Base-by-base conservation (phyloP, 352 stramenopile genomes). In the Blastocystis hominis region DNA sequence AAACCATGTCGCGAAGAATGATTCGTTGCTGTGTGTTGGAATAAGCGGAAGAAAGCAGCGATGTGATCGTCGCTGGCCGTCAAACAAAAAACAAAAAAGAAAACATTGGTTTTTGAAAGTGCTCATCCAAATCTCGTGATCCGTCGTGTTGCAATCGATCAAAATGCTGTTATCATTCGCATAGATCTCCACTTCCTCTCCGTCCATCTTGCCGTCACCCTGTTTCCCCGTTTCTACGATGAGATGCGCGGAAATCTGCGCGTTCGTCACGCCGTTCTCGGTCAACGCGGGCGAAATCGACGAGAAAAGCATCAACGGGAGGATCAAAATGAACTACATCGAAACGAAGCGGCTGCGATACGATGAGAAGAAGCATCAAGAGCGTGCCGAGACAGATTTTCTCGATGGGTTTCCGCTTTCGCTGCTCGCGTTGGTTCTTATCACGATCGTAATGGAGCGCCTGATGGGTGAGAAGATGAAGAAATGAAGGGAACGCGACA, bases 301-400 rank as follows among this genome's bases (percentile, higher is more conserved):
- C 20, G 77, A 87, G 61, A 87, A 87, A 20, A 87, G 66, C 40
- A 87, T 72, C 3, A 87, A 47, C 0, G 77, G 77, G 15, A 87
- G 50, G 64, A 87, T 78, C 40, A 87, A 59, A 20, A 87, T 30
- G 54, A 87, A 87, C 47, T 66, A 66, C 47, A 40, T 68, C 13
- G 5, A n/a, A 79, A 1, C 10, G 3, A 6, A 7, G 15, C 10
- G 2, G 0, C 38, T 7, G 7, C 38, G 9, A 20, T 13, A 72
- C 62, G 15, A 84, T 53, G 3, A 84, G 38, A 20, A 84, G 17
- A 13, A 66, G 3, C 20, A 84, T 46, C 17, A 84, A 34, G 0
- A 64, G 15, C 0, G 50, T 53, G 36, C 72, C 72, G 3, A 84
- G 40, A 38, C 24, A 66, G 1, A 84, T 50, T 30, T 84, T 84